phyloP scores from a whole-genome alignment of 2,329 filamentous ascomycete genomes.

The Fusarium chuoi region DNA sequence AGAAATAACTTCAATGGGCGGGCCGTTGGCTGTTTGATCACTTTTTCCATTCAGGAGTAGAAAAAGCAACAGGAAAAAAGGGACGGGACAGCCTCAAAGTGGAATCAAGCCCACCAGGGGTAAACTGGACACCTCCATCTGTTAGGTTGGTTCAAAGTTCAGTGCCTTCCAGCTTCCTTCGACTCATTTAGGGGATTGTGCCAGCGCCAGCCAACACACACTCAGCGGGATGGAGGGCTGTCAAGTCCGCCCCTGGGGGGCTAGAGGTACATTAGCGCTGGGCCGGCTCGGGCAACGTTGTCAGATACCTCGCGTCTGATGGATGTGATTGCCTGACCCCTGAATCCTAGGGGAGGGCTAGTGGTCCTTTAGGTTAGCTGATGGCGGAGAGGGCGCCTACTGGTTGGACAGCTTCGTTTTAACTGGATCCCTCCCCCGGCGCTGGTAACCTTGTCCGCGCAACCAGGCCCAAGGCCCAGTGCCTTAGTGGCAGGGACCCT shows the following conservation, averaged over 20 bases:
- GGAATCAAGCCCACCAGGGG: constrained; percentile 29
- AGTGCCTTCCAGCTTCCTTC: constrained; percentile 28
- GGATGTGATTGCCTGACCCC: constrained; percentile 32
- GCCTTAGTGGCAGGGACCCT: constrained; percentile 34
- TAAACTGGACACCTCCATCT: neutral
- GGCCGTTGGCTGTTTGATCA: constrained; percentile 24
- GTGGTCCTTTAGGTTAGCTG: constrained; percentile 7
- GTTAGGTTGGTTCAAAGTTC: too few relatives aligned
- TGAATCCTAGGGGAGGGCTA: constrained; percentile 23
- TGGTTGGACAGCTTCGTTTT: constrained; percentile 21
- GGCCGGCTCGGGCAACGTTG: constrained; percentile 23
- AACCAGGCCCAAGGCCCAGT: neutral
- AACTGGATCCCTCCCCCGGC: constrained; percentile 13
- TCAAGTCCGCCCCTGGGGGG: constrained; percentile 36
- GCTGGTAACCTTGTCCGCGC: constrained; percentile 37
- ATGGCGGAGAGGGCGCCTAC: constrained; percentile 27
- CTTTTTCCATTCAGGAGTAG: constrained; percentile 34
- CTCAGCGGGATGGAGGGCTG: constrained; percentile 34
- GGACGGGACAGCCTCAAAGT: constrained; percentile 26
- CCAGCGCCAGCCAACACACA: neutral
- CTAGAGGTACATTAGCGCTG: constrained; percentile 35
- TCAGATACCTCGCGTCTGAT: constrained; percentile 34
- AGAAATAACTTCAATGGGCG: constrained; percentile 14
- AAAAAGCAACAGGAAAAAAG: constrained; percentile 25
- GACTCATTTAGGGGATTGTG: constrained; percentile 20